Percentiles rank a stretch among this genome's conserved stretches.
phyloP scores from a whole-genome alignment of 1,284 basidiomycete species.

The Salmacisia buchloeana region DNA sequence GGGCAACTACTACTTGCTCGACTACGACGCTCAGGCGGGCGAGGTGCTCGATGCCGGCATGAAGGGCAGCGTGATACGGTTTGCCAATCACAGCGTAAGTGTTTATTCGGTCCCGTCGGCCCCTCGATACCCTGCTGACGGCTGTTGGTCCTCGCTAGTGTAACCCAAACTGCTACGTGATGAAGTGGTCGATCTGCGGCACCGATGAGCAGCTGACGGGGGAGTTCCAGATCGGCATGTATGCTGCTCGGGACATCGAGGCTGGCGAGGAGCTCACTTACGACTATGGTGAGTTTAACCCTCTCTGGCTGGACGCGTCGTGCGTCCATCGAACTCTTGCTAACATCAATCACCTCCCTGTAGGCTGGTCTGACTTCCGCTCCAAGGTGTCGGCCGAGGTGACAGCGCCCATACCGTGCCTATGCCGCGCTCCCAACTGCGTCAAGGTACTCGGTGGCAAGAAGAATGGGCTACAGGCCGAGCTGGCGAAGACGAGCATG shows the following conservation, averaged over 20 bases:
- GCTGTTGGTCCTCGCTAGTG: conserved; percentile 10
- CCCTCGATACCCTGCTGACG: background rate
- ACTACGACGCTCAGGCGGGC: conserved; percentile 42
- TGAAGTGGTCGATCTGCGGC: conserved; percentile 44
- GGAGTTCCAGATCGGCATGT: conserved; percentile 44
- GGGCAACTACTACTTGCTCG: conserved; percentile 42
- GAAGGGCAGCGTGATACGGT: conserved; percentile 42
- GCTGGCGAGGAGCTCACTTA: conserved; percentile 46
- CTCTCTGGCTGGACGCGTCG: background rate
- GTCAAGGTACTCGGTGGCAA: conserved; percentile 30
- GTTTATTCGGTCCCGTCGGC: background rate
- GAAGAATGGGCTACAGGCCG: background rate
- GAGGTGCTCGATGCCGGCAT: conserved; percentile 42
- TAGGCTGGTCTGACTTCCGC: conserved; percentile 35
- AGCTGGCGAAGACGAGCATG: background rate
- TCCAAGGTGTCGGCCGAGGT: conserved; percentile 28
- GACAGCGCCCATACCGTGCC: conserved; percentile 20
- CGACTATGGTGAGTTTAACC: conserved; percentile 26
- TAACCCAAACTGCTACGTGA: conserved; percentile 42
- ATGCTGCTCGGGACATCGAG: conserved; percentile 38
- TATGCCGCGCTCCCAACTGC: conserved; percentile 39
- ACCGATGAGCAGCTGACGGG: conserved; percentile 34
- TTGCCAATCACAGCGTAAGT: conserved; percentile 38
- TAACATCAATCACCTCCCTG: background rate
- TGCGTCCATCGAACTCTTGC: background rate